phyloP scores from a whole-genome alignment of 2,329 filamentous ascomycete species.

The Penicillium digitatum region DNA sequence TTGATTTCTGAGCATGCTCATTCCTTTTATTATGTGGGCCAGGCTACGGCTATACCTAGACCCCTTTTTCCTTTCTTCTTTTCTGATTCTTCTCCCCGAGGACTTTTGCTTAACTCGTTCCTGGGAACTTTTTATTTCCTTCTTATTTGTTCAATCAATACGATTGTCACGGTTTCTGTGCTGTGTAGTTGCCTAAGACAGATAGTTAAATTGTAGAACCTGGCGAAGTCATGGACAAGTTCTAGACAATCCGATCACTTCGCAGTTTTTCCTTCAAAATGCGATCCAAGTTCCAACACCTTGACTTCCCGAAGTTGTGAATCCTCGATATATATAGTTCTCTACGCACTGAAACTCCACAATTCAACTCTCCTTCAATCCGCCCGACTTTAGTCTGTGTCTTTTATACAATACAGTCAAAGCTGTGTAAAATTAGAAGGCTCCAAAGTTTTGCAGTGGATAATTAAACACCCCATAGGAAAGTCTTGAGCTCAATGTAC shows the following conservation, averaged over 20 bases:
- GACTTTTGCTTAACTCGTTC: neutral
- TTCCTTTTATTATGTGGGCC: slow-evolving; percentile 13
- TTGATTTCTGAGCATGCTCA: slow-evolving; percentile 9
- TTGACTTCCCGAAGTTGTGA: too few relatives aligned
- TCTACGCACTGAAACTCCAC: neutral
- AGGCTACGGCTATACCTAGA: slow-evolving; percentile 26
- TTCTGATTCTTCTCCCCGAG: slow-evolving; percentile 8
- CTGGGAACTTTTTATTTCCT: slow-evolving; percentile 9
- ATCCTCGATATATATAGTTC: neutral
- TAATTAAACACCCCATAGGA: too few relatives aligned
- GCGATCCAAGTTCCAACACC: too few relatives aligned
- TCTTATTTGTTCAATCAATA: slow-evolving; percentile 21
- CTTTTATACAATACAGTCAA: too few relatives aligned
- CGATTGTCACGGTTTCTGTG: slow-evolving; percentile 36
- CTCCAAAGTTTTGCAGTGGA: too few relatives aligned
- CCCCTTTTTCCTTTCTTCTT: slow-evolving; percentile 13
- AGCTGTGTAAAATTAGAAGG: too few relatives aligned
- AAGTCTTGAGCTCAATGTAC: neutral
- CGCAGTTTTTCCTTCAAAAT: neutral
- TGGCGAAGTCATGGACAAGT: neutral
- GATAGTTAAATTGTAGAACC: neutral
- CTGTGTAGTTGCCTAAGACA: slow-evolving; percentile 16
- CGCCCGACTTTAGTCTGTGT: too few relatives aligned
- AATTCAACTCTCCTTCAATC: neutral
- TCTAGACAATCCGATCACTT: neutral